Percentiles rank a stretch among this genome's conserved stretches.
These are phyloP conservation scores for Acacia confusa DNA, from an alignment of 306 rosid genomes.

Conservation along the genomic window DNA sequence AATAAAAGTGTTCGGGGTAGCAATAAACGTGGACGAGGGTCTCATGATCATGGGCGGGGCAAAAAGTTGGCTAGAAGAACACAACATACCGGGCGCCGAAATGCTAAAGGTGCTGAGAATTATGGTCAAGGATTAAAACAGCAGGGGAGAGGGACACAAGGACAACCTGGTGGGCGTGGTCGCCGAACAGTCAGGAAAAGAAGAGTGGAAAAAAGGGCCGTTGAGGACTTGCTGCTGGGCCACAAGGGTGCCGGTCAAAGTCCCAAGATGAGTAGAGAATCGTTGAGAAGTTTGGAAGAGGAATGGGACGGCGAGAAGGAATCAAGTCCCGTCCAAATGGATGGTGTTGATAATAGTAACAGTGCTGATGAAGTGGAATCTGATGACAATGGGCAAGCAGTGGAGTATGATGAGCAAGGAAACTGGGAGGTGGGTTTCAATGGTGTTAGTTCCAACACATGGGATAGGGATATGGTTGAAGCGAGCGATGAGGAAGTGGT, in stretches of 20 bases:
- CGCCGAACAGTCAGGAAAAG: conserved; percentile 89
- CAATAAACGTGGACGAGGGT: conserved; percentile 70
- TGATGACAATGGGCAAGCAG: conserved; percentile 76
- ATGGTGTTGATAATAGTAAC: conserved; percentile 50
- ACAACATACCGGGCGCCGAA: conserved; percentile 40
- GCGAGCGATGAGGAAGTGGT: conserved; percentile 76
- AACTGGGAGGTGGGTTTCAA: conserved; percentile 80
- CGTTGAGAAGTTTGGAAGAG: conserved; percentile 59
- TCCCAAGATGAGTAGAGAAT: conserved; percentile 58
- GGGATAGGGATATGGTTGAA: conserved; percentile 58
- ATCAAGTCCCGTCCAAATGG: conserved; percentile 41
- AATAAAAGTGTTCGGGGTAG: conserved; percentile 53
- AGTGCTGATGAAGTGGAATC: conserved; percentile 77
- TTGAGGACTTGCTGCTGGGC: conserved; percentile 56
- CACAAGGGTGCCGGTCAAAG: conserved; percentile 41
- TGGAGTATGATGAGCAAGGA: conserved; percentile 74
- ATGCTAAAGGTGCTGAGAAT: conserved; percentile 45
- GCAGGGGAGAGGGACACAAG: conserved; percentile 53
- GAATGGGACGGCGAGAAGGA: conserved; percentile 80
- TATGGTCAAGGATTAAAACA: conserved; percentile 53
- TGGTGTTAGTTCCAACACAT: conserved; percentile 53
- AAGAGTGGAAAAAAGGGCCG: conserved; percentile 66
- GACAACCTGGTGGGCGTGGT: conserved; percentile 77
- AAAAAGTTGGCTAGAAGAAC: conserved; percentile 58
- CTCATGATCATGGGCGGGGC: conserved; percentile 68